Base-by-base conservation (phyloP, 306 rosid species). In the Cajanus cajan region DNA sequence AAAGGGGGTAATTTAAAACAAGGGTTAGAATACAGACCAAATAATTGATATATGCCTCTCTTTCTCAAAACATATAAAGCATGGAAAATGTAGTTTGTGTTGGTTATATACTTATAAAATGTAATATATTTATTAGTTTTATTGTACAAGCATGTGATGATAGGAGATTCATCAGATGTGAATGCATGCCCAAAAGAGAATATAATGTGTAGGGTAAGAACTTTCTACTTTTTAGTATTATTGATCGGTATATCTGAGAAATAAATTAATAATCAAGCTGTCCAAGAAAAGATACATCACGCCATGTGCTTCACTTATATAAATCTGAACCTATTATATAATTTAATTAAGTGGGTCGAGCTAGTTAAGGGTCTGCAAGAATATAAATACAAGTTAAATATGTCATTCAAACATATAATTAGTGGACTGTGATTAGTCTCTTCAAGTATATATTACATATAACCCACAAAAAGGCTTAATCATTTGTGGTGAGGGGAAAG, bases 261-360 rank as follows among this genome's bases (percentile, higher is more conserved):
- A 71, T 65, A 74, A 50, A 57, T 86, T 79, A 57, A 83, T 80
- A 80, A 78, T 83, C 71, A 71, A 78, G 71, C 55, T 74, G 43
- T 52, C 84, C 83, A 78, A 82, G 87, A 83, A 82, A 80, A 82
- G 90, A 84, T 82, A 73, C 81, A 80, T 79, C 82, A 82, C 58
- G 51, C 90, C 97, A 92, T 88, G 95, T 90, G 93, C 90, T 83
- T 85, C 86, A 33, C 84, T 85, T 78, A 37, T 78, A 68, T 73
- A 72, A 76, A 81, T 77, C 55, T 34, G 18, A 71, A 37, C 78
- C 70, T 83, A 77, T 33, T 75, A 82, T 58, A 16, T 28, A 28
- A 28, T 1, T 80, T 48, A 62, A 58, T 10, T 41, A 76, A 41
- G 77, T 73, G 82, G 82, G 68, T 76, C 85, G 72, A 54, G 86